Percentiles rank a stretch among this genome's conserved stretches.
These are phyloP conservation scores for Carallia pectinifolia DNA, from an alignment of 345 rosid genomes.

Conservation along the genomic window DNA sequence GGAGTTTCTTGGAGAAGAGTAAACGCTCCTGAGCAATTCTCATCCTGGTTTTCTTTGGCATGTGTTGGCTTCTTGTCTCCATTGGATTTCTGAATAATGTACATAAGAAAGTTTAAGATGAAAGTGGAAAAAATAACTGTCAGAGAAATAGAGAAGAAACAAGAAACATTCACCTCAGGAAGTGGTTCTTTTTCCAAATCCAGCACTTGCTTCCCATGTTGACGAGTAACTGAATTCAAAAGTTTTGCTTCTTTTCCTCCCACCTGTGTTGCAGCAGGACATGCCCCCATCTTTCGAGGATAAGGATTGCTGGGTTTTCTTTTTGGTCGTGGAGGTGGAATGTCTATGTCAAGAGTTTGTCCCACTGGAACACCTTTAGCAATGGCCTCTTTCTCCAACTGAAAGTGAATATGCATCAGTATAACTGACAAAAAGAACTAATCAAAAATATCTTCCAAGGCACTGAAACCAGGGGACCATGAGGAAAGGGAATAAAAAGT, in stretches of 20 bases:
- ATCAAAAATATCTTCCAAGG: background rate
- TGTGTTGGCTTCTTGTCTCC: constrained; percentile 44
- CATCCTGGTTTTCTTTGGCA: constrained; percentile 58
- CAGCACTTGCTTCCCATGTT: constrained; percentile 39
- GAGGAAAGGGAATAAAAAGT: too few relatives aligned
- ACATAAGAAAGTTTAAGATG: constrained; percentile 10
- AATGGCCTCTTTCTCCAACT: constrained; percentile 96
- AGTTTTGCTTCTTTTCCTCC: constrained; percentile 52
- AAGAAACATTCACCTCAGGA: constrained; percentile 50
- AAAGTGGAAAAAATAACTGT: constrained; percentile 6
- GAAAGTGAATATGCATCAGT: constrained; percentile 24
- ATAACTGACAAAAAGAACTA: background rate
- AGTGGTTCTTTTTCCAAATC: constrained; percentile 61
- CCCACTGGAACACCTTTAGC: constrained; percentile 73
- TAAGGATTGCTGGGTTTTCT: constrained; percentile 94
- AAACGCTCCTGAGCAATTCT: constrained; percentile 64
- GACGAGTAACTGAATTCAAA: constrained; percentile 44
- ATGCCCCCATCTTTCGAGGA: constrained; percentile 66
- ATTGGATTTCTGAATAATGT: constrained; percentile 42
- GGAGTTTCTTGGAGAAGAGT: constrained; percentile 47
- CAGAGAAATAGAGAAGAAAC: constrained; percentile 7
- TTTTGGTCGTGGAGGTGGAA: constrained; percentile 98
- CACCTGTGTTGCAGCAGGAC: constrained; percentile 32
- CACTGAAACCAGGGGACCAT: background rate
- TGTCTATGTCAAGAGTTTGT: constrained; percentile 74